Evolutionary conservation across 2,329 filamentous ascomycete species (phyloP).

Genomic region (Fusarium sp.): DNA sequence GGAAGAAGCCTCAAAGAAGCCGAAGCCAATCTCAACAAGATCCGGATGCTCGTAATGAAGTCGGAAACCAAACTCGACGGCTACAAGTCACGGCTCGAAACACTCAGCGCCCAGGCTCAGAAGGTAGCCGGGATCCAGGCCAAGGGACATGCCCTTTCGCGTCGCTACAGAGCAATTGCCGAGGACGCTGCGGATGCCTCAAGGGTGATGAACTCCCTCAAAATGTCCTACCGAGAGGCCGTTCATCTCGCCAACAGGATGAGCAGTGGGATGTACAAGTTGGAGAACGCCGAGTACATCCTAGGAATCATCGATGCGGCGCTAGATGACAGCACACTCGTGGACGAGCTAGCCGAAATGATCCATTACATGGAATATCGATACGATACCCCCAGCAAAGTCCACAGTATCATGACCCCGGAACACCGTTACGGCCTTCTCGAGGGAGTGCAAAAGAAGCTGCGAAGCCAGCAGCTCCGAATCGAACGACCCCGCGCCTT

Average conservation of each 20-base stretch:
- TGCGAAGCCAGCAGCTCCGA: background rate
- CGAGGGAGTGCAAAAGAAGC: background rate
- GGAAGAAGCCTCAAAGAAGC: background rate
- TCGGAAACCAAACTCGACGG: background rate
- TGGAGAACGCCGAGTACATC: background rate
- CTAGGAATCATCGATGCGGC: background rate
- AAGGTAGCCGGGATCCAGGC: background rate
- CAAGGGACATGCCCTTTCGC: background rate
- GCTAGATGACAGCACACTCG: background rate
- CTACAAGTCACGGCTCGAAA: background rate
- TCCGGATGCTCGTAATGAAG: background rate
- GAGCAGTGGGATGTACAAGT: background rate
- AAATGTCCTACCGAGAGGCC: background rate
- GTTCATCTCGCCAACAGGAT: background rate
- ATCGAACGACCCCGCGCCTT: background rate
- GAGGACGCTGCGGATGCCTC: background rate
- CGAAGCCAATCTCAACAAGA: background rate
- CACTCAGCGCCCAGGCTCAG: background rate
- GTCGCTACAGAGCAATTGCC: background rate
- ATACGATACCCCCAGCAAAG: background rate
- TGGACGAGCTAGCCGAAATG: background rate
- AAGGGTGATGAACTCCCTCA: background rate
- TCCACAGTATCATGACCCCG: background rate
- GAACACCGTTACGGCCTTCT: background rate
- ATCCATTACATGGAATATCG: background rate